Evolutionary conservation across 179 eudicot species (phyloP), one percentile per base, ranked within the genome.

Genomic region (Spergularia azorica): DNA sequence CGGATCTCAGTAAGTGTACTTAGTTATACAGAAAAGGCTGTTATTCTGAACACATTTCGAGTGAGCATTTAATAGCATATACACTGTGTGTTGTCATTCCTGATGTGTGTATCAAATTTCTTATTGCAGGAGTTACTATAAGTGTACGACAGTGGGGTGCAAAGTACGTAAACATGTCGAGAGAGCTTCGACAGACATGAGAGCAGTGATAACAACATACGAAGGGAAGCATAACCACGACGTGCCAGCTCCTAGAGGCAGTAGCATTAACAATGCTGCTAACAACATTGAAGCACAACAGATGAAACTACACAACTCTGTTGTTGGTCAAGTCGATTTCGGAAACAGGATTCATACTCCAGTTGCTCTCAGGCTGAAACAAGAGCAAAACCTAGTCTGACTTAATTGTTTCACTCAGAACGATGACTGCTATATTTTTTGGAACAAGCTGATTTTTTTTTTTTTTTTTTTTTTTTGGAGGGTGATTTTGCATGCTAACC

Each of bases 141-240:
- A 83, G 82, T 88, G 91, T 74, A 82, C 91, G 0, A 84, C 86
- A 3, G 71, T 67, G 5, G 88, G 89, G 1, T 88, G 91, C 78
- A 81, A 78, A 46, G 91, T 88, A 0, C 82, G 85, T 4, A 88
- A 88, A 36, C 91, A 88, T 43, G 87, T 88, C 0, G 91, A 88
- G 76, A 84, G 91, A 79, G 87, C 89, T 52, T 83, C 89, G 0
- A 84, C 87, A 18, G 91, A 88, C 55, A 36, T 54, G 0, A 84
- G 79, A 59, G 83, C 85, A 1, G 91, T 88, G 17, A 84, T 88
- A 57, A 88, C 91, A 7, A 88, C 91, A 9, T 88, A 88, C 54
- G 91, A 88, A 52, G 91, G 91, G 56, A 83, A 88, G 70, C 91
- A 88, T 71, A 81, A 70, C 18, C 91, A 88, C 61, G 89, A 86